Evolutionary conservation across 768 basidiomycete species (phyloP).

Genomic region (Phallus indusiatus): DNA sequence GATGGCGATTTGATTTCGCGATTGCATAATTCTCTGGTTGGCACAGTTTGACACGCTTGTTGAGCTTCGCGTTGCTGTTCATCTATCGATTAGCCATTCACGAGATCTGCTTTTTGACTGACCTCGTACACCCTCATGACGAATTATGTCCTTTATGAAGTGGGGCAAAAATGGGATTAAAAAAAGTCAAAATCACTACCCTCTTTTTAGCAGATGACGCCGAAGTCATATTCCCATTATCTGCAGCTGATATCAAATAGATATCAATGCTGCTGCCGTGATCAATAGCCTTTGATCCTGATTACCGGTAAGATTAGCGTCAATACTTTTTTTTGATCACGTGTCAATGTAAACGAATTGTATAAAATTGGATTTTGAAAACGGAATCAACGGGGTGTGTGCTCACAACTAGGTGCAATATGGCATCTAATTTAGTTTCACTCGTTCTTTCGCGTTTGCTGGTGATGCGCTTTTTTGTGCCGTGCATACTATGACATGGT

Average conservation of each 20-base stretch:
- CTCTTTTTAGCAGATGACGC: not conserved
- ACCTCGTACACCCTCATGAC: not conserved
- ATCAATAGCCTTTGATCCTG: not conserved
- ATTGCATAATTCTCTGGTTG: not conserved
- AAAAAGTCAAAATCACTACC: not conserved
- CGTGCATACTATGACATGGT: not conserved
- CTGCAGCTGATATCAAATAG: no score
- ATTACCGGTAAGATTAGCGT: no score
- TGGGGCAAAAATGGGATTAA: not conserved
- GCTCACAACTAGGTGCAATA: no score
- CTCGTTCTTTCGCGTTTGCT: no score
- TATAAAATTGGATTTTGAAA: no score
- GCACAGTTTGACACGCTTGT: no score
- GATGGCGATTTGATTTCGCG: not conserved
- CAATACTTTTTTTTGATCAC: no score
- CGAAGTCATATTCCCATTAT: no score
- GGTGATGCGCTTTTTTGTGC: no score
- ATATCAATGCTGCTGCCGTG: not conserved
- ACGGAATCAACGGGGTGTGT: no score
- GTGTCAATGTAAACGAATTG: no score
- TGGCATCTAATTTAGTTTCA: no score
- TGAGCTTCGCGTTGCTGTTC: not conserved
- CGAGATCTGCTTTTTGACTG: not conserved
- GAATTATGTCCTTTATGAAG: not conserved
- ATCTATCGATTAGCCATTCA: not conserved